Evolutionary conservation across 352 stramenopile genomes (phyloP), one percentile per base, ranked within the genome.

Genomic region (Aphanomyces stellatus): DNA sequence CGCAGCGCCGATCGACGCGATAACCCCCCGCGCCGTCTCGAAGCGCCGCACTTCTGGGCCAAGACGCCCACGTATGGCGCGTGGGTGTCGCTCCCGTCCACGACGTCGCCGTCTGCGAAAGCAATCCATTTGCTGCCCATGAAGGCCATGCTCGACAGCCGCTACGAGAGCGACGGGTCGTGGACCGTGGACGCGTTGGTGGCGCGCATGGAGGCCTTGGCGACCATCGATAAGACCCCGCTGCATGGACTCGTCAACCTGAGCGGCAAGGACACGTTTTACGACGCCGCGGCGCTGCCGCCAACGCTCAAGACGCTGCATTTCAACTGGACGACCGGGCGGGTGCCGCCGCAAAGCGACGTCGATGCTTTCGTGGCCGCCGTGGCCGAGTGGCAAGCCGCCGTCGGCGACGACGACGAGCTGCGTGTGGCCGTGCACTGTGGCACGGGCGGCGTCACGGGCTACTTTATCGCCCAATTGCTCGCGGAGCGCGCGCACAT

Each of bases 71-170:
- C 27, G 8, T 8, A 35, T 19, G 60, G 60, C 19, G 11, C n/a
- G 22, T 46, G 34, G 43, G 57, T 67, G 7, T 6, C 22, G 22
- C 5, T 43, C 8, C 42, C n/a, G n/a, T 46, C 37, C 15, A 17
- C 51, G 1, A 62, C 56, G 41, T 33, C 53, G 13, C 6, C 30
- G 13, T n/a, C n/a, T n/a, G n/a, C n/a, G n/a, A n/a, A n/a, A n/a
- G n/a, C n/a, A n/a, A 22, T 67, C 8, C 37, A 57, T 19, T 41
- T 67, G 11, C 6, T 67, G 27, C 60, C 60, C 4, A 57, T 67
- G 1, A 67, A 67, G 28, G 33, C 60, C 13, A 41, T 67, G 40
- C 43, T 67, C 4, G 60, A 67, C 60, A 31, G 57, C 5, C 60
- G 60, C 13, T 67, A 42, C 46, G 49, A 28, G 3, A 28, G 27